Base-by-base conservation (phyloP, 2,329 filamentous ascomycete species). In the Colletotrichum salicis region DNA sequence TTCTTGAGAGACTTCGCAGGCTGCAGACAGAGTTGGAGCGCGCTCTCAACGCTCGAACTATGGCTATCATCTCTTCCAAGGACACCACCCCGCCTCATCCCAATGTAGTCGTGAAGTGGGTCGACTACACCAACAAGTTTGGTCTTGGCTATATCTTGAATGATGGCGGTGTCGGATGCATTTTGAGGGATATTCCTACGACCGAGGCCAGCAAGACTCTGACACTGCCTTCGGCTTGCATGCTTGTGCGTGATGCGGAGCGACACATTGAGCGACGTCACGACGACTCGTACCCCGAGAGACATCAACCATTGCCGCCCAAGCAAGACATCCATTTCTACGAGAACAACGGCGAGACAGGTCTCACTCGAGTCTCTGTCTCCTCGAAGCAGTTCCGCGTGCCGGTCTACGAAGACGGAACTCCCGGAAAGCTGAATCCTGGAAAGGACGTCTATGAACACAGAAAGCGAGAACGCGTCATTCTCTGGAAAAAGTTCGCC, bases 81-180 rank as follows among this genome's bases (percentile, higher is more conserved):
- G 83, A 87, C 70, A 81, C 86, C 73, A 80, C 86, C 67, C 83
- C 87, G 78, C 78, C 90, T 73, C 80, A 92, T 78, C 87, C 92
- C 78, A 82, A 91, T 78, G 88, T 92, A 56, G 90, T 92, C 13
- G 89, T 92, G 12, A 94, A 95, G 78, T 96, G 94, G 94, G 94
- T 96, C 7, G 94, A 96, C 79, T 96, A 96, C 80, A 94, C 93
- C 71, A 94, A 95, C 81, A 95, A 95, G 79, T 94, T 95, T 79
- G 94, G 94, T 13, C 87, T 96, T 19, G 94, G 94, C 45, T 96
- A 96, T 77, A 94, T 96, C 70, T 84, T 96, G 65, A 94, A 94
- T 73, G 93, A 96, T 75, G 93, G 94, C 35, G 94, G 91, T 73
- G 91, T 95, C 24, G 94, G 93, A 19, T 95, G 92, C 74, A 89